Evolutionary conservation across 495 filamentous ascomycete species (phyloP).

Genomic region (Penicillium waksmanii): DNA sequence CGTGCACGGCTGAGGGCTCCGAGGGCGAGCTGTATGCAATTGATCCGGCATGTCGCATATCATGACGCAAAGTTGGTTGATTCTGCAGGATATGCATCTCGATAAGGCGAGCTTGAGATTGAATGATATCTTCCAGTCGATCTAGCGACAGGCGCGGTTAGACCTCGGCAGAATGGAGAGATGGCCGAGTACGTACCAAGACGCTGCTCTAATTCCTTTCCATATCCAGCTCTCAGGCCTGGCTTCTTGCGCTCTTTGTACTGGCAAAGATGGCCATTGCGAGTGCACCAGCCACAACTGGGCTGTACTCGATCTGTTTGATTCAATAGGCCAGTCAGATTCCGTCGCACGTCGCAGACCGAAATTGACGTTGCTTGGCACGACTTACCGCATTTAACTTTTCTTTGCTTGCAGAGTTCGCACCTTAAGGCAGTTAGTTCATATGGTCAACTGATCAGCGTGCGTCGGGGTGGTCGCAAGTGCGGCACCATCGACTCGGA

Average conservation of each 20-base stretch:
- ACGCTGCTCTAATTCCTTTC: slow-evolving; percentile 82
- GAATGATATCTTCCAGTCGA: slow-evolving; percentile 52
- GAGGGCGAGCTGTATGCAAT: slow-evolving; percentile 49
- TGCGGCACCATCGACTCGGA: slow-evolving; percentile 6
- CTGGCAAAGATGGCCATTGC: slow-evolving; percentile 76
- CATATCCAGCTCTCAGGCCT: slow-evolving; percentile 82
- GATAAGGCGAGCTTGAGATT: slow-evolving; percentile 50
- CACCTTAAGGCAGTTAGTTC: slow-evolving; percentile 55
- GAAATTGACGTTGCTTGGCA: background rate
- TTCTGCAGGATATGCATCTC: slow-evolving; percentile 53
- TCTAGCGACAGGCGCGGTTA: slow-evolving; percentile 31
- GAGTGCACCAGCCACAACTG: slow-evolving; percentile 84
- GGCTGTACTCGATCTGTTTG: slow-evolving; percentile 70
- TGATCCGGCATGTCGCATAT: slow-evolving; percentile 30
- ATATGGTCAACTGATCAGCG: background rate
- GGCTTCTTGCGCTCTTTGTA: slow-evolving; percentile 89
- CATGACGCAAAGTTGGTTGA: slow-evolving; percentile 29
- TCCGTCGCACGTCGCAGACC: background rate
- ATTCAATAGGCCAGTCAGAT: slow-evolving; percentile 1
- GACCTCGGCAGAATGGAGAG: background rate
- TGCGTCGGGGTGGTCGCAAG: background rate
- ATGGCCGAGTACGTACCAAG: slow-evolving; percentile 45
- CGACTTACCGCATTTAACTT: slow-evolving; percentile 72
- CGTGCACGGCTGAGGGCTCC: slow-evolving; percentile 43
- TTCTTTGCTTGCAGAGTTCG: slow-evolving; percentile 82